Percentiles rank a stretch among this genome's conserved stretches.
phyloP scores from a whole-genome alignment of 257 asterid genomes.

The Salvia miltiorrhiza region DNA sequence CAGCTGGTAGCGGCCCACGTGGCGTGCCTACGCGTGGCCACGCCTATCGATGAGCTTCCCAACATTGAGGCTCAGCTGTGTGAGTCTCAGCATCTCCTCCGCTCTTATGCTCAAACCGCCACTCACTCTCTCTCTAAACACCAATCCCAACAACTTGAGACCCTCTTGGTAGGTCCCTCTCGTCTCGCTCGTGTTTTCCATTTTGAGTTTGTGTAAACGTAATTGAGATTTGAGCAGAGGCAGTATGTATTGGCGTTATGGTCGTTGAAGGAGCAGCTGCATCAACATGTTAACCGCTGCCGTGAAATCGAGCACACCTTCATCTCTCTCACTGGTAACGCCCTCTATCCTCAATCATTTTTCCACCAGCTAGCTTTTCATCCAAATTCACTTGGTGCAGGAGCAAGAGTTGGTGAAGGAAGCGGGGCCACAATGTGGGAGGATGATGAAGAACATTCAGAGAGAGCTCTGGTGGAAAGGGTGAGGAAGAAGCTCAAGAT shows the following conservation, averaged over 20 bases:
- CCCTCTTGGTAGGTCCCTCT: slow-evolving; percentile 58
- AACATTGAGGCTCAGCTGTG: slow-evolving; percentile 82
- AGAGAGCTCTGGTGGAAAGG: slow-evolving; percentile 86
- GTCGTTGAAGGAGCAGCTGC: slow-evolving; percentile 86
- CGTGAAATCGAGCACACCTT: slow-evolving; percentile 86
- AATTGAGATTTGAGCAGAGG: slow-evolving; percentile 52
- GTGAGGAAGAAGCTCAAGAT: slow-evolving; percentile 84
- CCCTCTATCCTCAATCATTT: too few species aligned
- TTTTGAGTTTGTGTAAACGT: neutral
- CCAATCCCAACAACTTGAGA: slow-evolving; percentile 61
- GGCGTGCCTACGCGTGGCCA: slow-evolving; percentile 91
- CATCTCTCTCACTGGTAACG: slow-evolving; percentile 73
- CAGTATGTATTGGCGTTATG: slow-evolving; percentile 79
- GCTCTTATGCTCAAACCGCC: slow-evolving; percentile 60
- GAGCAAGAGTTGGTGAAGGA: slow-evolving; percentile 74
- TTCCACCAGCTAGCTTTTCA: too few species aligned
- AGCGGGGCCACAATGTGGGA: slow-evolving; percentile 91
- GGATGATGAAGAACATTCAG: slow-evolving; percentile 95
- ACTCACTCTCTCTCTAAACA: slow-evolving; percentile 35
- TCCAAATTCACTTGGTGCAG: too few species aligned
- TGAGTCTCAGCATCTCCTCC: slow-evolving; percentile 55
- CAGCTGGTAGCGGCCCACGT: slow-evolving; percentile 92
- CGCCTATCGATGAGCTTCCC: slow-evolving; percentile 89
- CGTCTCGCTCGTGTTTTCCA: neutral
- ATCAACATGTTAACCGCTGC: slow-evolving; percentile 96